Conservation (phyloP, 78 protist species). For the Dictyostelium capitatum region DNA sequence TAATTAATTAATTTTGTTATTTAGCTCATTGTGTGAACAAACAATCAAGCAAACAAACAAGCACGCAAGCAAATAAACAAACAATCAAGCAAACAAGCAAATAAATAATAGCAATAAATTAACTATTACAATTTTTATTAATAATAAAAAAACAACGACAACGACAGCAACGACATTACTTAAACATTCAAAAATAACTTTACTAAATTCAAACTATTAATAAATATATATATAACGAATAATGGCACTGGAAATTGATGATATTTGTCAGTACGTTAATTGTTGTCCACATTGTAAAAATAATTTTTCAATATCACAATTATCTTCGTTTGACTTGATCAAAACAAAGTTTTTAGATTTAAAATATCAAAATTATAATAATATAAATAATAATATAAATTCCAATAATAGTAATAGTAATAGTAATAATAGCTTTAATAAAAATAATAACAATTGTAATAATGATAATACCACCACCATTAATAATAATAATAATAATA, state of each 20-base stretch:
- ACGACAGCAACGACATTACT: no score
- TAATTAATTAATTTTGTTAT: no score
- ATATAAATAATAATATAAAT: not conserved
- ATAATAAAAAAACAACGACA: no score
- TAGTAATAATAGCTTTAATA: not conserved
- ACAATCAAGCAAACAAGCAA: no score
- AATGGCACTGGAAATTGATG: not conserved
- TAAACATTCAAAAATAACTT: no score
- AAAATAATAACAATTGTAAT: not conserved
- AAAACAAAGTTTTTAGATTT: not conserved
- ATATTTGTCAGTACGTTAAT: not conserved
- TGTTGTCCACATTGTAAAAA: slow-evolving; percentile 42
- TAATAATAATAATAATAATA: not conserved
- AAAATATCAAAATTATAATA: not conserved
- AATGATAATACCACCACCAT: not conserved
- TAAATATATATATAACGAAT: no score
- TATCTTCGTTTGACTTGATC: not conserved
- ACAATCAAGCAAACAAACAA: no score
- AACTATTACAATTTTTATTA: no score
- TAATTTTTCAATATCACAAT: not conserved
- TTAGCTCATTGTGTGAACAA: no score
- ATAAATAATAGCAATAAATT: no score
- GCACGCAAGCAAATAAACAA: no score
- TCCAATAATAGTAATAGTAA: not conserved
- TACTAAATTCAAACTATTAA: no score